These are phyloP conservation scores for Gossypioides kirkii DNA, from an alignment of 345 rosid species.

Conservation along the genomic window DNA sequence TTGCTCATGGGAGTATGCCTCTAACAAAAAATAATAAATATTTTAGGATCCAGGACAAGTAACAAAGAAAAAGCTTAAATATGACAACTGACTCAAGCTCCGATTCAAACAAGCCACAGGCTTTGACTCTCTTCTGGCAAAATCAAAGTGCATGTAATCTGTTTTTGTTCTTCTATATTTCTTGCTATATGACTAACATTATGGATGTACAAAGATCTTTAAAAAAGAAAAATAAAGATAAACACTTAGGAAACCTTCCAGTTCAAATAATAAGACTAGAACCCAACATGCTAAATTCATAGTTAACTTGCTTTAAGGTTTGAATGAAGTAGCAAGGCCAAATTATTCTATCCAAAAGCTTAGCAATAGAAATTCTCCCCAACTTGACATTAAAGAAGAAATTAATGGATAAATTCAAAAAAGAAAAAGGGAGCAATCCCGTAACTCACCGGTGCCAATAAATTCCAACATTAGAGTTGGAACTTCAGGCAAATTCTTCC, in stretches of 20 bases:
- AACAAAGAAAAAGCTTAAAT: background rate
- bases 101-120: background rate
- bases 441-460: constrained; percentile 69
- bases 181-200: background rate
- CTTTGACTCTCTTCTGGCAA: background rate
- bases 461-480: constrained; percentile 96
- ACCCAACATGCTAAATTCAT: background rate
- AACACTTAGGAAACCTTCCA: background rate
- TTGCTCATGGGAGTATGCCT: constrained; percentile 84
- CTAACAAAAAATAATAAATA: constrained; percentile 30
- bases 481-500: constrained; percentile 64
- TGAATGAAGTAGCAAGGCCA: background rate
- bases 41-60: constrained; percentile 3
- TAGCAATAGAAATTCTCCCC: background rate
- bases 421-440: background rate
- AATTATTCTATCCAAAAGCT: background rate
- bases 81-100: too few species aligned
- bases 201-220: background rate
- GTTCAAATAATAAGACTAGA: background rate
- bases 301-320: background rate
- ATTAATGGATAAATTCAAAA: background rate
- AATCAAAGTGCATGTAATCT: background rate
- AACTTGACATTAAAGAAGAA: background rate
- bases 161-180: background rate
- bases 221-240: background rate